phyloP scores from a whole-genome alignment of 2,329 filamentous ascomycete genomes.

The Huntiella omanensis region DNA sequence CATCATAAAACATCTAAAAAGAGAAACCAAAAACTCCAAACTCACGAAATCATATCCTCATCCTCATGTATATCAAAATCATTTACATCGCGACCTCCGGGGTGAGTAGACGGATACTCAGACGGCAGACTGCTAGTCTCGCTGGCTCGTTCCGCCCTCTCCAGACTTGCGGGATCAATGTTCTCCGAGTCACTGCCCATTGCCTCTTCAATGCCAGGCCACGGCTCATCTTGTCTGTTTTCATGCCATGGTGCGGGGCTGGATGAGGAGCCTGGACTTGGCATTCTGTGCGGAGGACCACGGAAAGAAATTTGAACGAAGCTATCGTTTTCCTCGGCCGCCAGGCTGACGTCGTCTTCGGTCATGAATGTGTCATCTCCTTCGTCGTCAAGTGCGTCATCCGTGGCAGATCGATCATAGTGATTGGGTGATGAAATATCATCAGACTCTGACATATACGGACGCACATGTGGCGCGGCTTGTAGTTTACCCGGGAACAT shows the following conservation, averaged over 20 bases:
- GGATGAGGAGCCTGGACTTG: background rate
- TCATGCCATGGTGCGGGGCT: constrained; percentile 11
- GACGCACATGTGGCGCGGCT: constrained; percentile 1
- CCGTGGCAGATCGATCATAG: constrained; percentile 15
- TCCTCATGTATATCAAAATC: constrained; percentile 27
- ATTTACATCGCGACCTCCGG: constrained; percentile 20
- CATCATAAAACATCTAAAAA: too few relatives aligned
- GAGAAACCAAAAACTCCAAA: too few relatives aligned
- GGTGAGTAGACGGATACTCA: constrained; percentile 34
- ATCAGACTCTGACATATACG: background rate
- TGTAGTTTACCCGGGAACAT: constrained; percentile 7
- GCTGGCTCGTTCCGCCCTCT: background rate
- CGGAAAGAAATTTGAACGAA: constrained; percentile 14
- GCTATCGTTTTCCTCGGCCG: constrained; percentile 15
- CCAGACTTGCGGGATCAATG: constrained; percentile 21
- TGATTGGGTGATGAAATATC: constrained; percentile 13
- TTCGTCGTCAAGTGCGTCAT: constrained; percentile 18
- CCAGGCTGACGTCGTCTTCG: constrained; percentile 17
- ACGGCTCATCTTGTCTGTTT: constrained; percentile 34
- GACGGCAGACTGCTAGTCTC: constrained; percentile 30
- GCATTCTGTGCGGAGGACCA: constrained; percentile 11
- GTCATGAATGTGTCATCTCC: constrained; percentile 20
- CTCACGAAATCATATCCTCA: constrained; percentile 11
- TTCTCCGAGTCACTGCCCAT: constrained; percentile 29
- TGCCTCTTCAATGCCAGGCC: constrained; percentile 36